Base-by-base conservation (phyloP, 1,284 basidiomycete genomes). In the Ceratobasidium sp. region DNA sequence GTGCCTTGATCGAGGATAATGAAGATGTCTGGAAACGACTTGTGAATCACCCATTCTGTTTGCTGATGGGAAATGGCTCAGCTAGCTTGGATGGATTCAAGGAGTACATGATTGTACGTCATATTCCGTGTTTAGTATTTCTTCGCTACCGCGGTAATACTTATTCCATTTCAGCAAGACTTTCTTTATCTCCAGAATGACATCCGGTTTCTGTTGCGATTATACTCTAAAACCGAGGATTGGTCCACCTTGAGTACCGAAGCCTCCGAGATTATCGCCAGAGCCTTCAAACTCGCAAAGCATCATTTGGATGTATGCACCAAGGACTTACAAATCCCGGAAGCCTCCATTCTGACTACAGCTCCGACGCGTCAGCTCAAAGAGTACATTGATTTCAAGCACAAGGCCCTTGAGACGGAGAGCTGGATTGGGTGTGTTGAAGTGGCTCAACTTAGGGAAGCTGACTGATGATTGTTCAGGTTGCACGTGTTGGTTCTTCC, bases 81-180 rank as follows among this genome's bases (percentile, higher is more conserved):
- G 59, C 59, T 9, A 26, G 28, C 3, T 15, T 61, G 3, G 59
- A 40, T 13, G 59, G 59, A 7, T 61, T 61, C 33, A 61, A 40
- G 59, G 33, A 61, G 12, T 61, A 61, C 59, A 61, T 61, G 59
- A 40, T 61, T 7, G 59, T 61, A 61, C 20, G 48, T 50, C 20
- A 5, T 13, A 50, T 17, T 9, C 4, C 20, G 20, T 15, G 48
- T 20, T 17, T 17, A 17, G 48, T 15, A 15, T 50, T 50, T 5
- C 13, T 5, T 17, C 15, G 48, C 5, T 4, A n/a, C 4, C 5
- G 7, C 13, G 48, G 13, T 15, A 12, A 50, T 17, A 13, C 15
- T 15, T 9, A 20, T 13, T 50, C 4, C 5, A 50, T 9, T 50
- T 17, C 13, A 50, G 48, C 48, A 50, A 50, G 48, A 50, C 20